Percentiles rank a stretch among this genome's conserved stretches.
Conservation (phyloP, 495 filamentous ascomycete genomes). For the Annulohypoxylon nitens region DNA sequence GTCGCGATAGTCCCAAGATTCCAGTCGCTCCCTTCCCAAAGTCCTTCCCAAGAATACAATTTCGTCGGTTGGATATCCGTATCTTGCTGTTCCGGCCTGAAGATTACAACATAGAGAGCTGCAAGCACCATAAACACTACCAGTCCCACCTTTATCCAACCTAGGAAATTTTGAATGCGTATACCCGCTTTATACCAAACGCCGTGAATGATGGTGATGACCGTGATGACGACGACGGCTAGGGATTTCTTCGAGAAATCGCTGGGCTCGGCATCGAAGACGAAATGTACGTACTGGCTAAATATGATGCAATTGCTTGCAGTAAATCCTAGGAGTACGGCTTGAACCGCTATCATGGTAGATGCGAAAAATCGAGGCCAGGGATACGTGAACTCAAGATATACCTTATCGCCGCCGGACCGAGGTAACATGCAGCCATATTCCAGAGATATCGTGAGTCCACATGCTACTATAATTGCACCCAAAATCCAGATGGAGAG, state of each 20-base stretch:
- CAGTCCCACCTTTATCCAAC: constrained; percentile 73
- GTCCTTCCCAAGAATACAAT: constrained; percentile 50
- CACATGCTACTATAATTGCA: constrained; percentile 70
- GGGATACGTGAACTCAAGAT: constrained; percentile 81
- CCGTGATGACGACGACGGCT: constrained; percentile 71
- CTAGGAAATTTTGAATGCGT: constrained; percentile 73
- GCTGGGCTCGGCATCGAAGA: constrained; percentile 63
- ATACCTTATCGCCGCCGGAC: constrained; percentile 79
- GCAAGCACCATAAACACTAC: constrained; percentile 74
- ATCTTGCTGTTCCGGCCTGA: constrained; percentile 48
- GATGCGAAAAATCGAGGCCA: constrained; percentile 77
- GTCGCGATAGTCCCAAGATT: constrained; percentile 69
- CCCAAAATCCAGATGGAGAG: constrained; percentile 75
- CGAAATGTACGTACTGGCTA: constrained; percentile 76
- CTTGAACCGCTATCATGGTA: constrained; percentile 74
- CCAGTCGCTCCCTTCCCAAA: constrained; percentile 70
- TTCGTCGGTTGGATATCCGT: constrained; percentile 16
- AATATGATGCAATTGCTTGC: constrained; percentile 79
- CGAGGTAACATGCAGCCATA: constrained; percentile 80
- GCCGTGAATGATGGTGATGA: constrained; percentile 72
- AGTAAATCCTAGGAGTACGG: constrained; percentile 77
- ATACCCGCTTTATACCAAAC: constrained; percentile 73
- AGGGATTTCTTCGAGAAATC: constrained; percentile 69
- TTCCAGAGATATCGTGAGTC: constrained; percentile 72
- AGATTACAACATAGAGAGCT: constrained; percentile 66